Evolutionary conservation across 371 early-diverging fungal species (phyloP).

Genomic region (Mucor mucedo): DNA sequence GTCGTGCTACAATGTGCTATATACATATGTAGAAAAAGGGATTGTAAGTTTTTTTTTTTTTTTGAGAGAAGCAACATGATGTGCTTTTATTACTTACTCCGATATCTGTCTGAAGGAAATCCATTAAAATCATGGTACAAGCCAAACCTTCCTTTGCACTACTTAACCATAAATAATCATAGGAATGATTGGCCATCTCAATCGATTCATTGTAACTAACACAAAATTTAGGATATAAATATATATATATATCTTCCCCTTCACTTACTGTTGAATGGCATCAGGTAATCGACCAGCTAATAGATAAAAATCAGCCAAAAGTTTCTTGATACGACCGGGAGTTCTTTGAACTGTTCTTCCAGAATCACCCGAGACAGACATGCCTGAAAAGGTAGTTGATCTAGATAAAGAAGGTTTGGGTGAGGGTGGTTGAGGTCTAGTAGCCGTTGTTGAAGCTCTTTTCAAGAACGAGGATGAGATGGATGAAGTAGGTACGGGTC

Average conservation of each 20-base stretch:
- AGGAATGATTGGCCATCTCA: slow-evolving; percentile 67
- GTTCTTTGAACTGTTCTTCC: slow-evolving; percentile 67
- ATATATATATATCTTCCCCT: not conserved
- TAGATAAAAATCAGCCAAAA: slow-evolving; percentile 79
- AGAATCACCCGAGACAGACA: slow-evolving; percentile 64
- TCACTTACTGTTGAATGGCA: slow-evolving; percentile 68
- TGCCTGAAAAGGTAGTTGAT: slow-evolving; percentile 23
- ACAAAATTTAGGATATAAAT: not conserved
- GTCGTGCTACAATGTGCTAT: slow-evolving; percentile 32
- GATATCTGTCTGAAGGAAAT: slow-evolving; percentile 66
- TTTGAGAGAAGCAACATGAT: no score
- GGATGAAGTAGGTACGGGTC: slow-evolving; percentile 19
- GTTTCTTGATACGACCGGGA: slow-evolving; percentile 76
- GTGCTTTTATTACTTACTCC: slow-evolving; percentile 30
- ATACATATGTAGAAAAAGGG: not conserved
- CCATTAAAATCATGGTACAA: slow-evolving; percentile 66
- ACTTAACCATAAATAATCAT: slow-evolving; percentile 82
- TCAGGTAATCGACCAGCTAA: slow-evolving; percentile 79
- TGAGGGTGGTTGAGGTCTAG: slow-evolving; percentile 22
- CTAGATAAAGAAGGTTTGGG: slow-evolving; percentile 29
- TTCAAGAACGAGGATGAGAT: slow-evolving; percentile 27
- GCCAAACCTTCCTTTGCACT: slow-evolving; percentile 78
- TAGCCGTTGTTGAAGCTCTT: slow-evolving; percentile 28
- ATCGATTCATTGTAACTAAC: slow-evolving; percentile 71
- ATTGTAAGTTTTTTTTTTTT: no score